A percentile compares a stretch with the other conserved stretches of the same genome.
These are phyloP conservation scores for Colletotrichum sp. DNA, from an alignment of 2,329 filamentous ascomycete genomes.

Conservation along the genomic window DNA sequence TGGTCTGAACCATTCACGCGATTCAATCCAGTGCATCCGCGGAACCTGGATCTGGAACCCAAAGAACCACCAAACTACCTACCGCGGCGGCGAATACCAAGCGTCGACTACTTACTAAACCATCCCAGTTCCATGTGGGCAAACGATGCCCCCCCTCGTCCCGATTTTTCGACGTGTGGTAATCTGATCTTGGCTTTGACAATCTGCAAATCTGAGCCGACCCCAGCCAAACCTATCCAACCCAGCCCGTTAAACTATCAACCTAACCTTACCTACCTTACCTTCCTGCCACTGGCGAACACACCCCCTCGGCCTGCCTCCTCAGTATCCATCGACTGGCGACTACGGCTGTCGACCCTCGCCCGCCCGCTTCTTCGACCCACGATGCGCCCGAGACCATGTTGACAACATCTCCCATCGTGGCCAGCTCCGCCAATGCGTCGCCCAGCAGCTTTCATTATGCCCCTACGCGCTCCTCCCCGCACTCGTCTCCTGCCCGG, in stretches of 20 bases:
- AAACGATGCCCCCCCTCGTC: neutral
- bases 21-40: neutral
- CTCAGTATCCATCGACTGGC: neutral
- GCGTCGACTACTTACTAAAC: neutral
- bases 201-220: slow-evolving; percentile 12
- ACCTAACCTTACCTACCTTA: neutral
- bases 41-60: neutral
- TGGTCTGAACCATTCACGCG: neutral
- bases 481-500: slow-evolving; percentile 44
- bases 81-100: neutral
- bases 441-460: slow-evolving; percentile 56
- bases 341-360: neutral
- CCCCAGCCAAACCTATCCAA: neutral
- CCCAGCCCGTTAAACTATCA: neutral
- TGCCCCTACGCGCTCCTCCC: slow-evolving; percentile 49
- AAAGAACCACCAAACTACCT: neutral
- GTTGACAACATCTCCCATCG: slow-evolving; percentile 63
- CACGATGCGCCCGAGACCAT: slow-evolving; percentile 59
- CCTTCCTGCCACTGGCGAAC: neutral
- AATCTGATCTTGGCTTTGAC: slow-evolving; percentile 4
- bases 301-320: neutral
- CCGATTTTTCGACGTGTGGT: neutral
- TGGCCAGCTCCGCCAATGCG: slow-evolving; percentile 55
- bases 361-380: neutral
- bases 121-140: neutral